Evolutionary conservation across 2,329 filamentous ascomycete species (phyloP).

Genomic region (Rhynchosporium graminicola): DNA sequence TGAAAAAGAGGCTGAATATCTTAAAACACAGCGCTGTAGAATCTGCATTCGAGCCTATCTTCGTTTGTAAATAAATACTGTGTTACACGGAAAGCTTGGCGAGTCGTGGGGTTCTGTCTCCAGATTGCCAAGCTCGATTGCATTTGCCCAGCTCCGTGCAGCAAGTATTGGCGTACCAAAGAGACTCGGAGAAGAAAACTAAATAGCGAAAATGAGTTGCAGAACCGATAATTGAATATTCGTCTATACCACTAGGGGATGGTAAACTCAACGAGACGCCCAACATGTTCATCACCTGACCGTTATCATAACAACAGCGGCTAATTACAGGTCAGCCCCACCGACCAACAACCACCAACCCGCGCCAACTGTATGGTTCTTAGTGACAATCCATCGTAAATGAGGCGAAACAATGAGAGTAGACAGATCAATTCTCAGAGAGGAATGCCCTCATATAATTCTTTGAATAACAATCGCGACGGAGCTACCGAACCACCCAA

Average conservation of each 20-base stretch:
- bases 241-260: not conserved
- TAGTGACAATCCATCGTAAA: not conserved
- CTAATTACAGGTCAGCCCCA: not conserved
- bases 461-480: not conserved
- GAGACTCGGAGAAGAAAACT: not conserved
- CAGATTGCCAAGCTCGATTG: not conserved
- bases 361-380: not conserved
- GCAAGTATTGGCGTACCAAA: not conserved
- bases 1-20: too few species aligned
- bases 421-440: slow-evolving; percentile 3
- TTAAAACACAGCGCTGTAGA: too few species aligned
- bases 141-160: not conserved
- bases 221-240: not conserved
- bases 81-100: not conserved
- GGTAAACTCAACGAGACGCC: not conserved
- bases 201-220: not conserved
- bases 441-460: slow-evolving; percentile 11
- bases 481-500: not conserved
- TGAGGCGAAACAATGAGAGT: slow-evolving; percentile 12
- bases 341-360: not conserved
- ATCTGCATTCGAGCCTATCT: too few species aligned
- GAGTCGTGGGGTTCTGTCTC: not conserved
- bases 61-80: not conserved
- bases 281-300: slow-evolving; percentile 4
- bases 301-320: not conserved